Evolutionary conservation across 2,329 filamentous ascomycete species (phyloP).

Genomic region (Beauveria asiatica): DNA sequence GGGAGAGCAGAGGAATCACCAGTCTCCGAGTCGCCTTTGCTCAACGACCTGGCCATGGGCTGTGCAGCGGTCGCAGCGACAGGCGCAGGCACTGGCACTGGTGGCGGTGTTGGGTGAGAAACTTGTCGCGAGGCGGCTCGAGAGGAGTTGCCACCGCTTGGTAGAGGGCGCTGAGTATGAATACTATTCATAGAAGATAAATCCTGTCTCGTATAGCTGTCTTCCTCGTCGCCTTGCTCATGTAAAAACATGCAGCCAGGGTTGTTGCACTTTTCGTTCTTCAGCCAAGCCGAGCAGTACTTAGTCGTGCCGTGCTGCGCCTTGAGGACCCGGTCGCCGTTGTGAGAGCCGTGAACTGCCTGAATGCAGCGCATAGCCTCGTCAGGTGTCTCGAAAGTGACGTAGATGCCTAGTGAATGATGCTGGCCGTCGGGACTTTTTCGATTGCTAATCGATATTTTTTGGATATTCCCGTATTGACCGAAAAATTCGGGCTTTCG

Average conservation of each 20-base stretch:
- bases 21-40: constrained; percentile 65
- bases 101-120: constrained; percentile 29
- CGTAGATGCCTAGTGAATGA: constrained; percentile 91
- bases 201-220: constrained; percentile 92
- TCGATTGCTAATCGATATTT: constrained; percentile 96
- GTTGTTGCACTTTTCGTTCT: constrained; percentile 90
- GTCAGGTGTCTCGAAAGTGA: constrained; percentile 90
- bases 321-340: constrained; percentile 78
- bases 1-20: constrained; percentile 84
- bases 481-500: constrained; percentile 92
- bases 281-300: constrained; percentile 94
- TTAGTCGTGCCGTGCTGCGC: constrained; percentile 85
- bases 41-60: constrained; percentile 67
- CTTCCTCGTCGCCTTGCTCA: constrained; percentile 95
- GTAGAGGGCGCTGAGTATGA: constrained; percentile 64
- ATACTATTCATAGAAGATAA: constrained; percentile 90
- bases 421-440: constrained; percentile 69
- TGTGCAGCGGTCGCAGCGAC: constrained; percentile 34
- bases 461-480: constrained; percentile 96
- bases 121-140: constrained; percentile 47
- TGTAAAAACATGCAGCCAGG: constrained; percentile 97
- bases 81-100: constrained; percentile 18
- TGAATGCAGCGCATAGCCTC: constrained; percentile 86
- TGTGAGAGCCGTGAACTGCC: constrained; percentile 85
- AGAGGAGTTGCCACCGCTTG: constrained; percentile 42